phyloP scores from a whole-genome alignment of 768 basidiomycete genomes.

The Suillus clintonianus region DNA sequence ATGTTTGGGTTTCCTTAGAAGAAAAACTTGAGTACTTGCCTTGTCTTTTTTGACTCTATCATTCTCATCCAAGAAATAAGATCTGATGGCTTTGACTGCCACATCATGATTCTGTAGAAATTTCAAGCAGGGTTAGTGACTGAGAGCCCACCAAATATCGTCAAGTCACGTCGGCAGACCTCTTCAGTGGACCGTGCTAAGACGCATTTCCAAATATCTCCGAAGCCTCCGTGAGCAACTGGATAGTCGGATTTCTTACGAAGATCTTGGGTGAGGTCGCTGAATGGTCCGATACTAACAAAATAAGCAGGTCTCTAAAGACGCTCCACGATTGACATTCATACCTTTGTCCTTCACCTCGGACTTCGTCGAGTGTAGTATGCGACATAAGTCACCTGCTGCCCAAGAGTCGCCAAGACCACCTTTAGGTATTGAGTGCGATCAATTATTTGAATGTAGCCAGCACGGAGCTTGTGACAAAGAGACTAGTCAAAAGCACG shows the following conservation, averaged over 20 bases:
- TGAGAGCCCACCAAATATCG: not conserved
- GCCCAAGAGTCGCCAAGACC: not conserved
- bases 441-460: not conserved
- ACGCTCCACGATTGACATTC: not conserved
- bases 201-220: conserved; percentile 8
- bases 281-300: not conserved
- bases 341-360: not conserved
- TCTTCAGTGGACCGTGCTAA: not conserved
- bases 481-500: not conserved
- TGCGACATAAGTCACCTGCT: too few species aligned
- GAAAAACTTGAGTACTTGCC: not conserved
- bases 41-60: conserved; percentile 5
- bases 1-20: not conserved
- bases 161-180: not conserved
- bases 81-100: conserved; percentile 8
- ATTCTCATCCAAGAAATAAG: not conserved
- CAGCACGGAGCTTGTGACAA: not conserved
- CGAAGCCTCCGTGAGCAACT: conserved; percentile 6
- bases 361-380: not conserved
- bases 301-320: not conserved
- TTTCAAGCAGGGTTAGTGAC: not conserved
- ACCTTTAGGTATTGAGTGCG: not conserved
- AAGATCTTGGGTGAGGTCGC: conserved; percentile 5
- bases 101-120: not conserved
- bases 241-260: not conserved